phyloP scores from a whole-genome alignment of 306 rosid species.

The Gastrolobium bilobum region DNA sequence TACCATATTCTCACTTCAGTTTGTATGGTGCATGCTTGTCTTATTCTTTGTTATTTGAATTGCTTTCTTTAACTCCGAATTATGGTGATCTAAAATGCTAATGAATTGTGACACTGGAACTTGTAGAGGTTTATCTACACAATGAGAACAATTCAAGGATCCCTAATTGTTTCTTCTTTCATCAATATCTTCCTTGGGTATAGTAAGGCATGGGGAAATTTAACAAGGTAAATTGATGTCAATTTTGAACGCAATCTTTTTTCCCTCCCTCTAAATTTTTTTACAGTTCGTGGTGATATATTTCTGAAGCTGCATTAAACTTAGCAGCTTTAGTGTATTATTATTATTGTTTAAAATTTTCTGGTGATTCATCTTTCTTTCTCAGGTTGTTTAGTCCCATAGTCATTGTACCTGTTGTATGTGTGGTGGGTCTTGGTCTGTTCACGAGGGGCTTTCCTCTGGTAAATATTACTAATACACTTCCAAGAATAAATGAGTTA shows the following conservation, averaged over 20 bases:
- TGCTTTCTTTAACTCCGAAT: conserved; percentile 26
- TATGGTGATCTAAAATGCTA: not conserved
- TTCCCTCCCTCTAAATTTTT: not conserved
- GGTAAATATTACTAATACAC: conserved; percentile 59
- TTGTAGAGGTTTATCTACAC: conserved; percentile 81
- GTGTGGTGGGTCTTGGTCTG: conserved; percentile 86
- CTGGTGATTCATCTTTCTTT: conserved; percentile 34
- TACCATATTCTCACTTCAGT: not conserved
- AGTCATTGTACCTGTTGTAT: conserved; percentile 74
- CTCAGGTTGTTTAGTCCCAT: conserved; percentile 85
- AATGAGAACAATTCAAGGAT: conserved; percentile 92
- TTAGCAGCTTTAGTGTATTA: not conserved
- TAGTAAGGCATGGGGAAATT: conserved; percentile 77
- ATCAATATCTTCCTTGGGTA: conserved; percentile 82
- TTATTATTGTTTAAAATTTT: conserved; percentile 9
- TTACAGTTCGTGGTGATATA: not conserved
- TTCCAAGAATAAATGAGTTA: conserved; percentile 31
- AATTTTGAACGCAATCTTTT: conserved; percentile 3
- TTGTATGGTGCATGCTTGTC: not conserved
- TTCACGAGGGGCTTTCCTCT: conserved; percentile 85
- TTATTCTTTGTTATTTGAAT: conserved; percentile 13
- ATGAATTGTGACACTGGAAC: conserved; percentile 27
- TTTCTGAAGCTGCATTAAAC: conserved; percentile 7
- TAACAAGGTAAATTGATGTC: conserved; percentile 65
- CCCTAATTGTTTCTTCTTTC: conserved; percentile 81